Conservation (phyloP, 352 stramenopile genomes). For the Saprolegnia parasitica region DNA sequence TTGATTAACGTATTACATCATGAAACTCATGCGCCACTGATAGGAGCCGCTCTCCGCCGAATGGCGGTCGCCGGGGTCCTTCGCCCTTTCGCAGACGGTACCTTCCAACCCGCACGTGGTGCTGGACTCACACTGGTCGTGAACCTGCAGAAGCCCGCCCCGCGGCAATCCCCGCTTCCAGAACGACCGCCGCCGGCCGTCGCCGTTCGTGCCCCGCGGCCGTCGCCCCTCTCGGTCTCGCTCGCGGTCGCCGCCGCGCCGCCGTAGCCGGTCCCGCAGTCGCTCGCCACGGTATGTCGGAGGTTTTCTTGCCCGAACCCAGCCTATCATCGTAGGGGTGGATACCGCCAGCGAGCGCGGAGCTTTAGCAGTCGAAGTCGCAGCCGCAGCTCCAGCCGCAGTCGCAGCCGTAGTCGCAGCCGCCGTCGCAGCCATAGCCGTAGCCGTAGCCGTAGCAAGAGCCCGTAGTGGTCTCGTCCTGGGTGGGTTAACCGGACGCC, state of each 20-base stretch:
- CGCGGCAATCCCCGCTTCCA: neutral
- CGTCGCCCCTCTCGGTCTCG: constrained; percentile 37
- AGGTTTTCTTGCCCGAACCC: neutral
- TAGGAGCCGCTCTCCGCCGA: constrained; percentile 29
- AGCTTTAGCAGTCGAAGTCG: constrained; percentile 35
- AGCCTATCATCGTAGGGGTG: neutral
- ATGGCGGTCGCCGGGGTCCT: constrained; percentile 20
- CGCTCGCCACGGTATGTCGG: constrained; percentile 29
- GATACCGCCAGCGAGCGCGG: constrained; percentile 19
- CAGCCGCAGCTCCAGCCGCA: constrained; percentile 33
- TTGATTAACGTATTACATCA: neutral
- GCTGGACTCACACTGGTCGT: neutral
- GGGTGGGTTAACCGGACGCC: no score
- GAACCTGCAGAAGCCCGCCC: neutral
- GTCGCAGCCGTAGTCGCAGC: constrained; percentile 33
- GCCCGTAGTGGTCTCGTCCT: no score
- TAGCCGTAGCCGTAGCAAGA: neutral
- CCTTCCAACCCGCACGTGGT: neutral
- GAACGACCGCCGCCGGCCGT: constrained; percentile 29
- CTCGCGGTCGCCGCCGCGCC: constrained; percentile 30
- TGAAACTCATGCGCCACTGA: neutral
- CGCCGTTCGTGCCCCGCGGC: constrained; percentile 32
- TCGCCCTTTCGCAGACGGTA: constrained; percentile 29
- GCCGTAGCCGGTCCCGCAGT: constrained; percentile 25
- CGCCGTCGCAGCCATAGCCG: neutral